phyloP scores from a whole-genome alignment of 352 stramenopile genomes.

The Phytopythium cucurbitacearum region DNA sequence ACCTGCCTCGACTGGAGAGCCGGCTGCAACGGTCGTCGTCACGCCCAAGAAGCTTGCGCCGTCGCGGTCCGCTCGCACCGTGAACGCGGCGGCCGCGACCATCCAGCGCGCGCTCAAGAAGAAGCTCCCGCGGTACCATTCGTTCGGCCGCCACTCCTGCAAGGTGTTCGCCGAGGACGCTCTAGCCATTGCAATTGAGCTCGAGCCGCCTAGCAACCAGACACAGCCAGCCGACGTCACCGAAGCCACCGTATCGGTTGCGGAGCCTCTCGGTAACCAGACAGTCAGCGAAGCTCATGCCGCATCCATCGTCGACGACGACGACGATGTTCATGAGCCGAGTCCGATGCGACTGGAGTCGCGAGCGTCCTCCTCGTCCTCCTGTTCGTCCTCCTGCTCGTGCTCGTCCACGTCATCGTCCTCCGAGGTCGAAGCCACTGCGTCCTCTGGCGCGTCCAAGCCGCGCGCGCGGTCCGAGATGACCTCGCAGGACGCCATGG shows the following conservation, averaged over 20 bases:
- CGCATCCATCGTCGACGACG: conserved; percentile 8
- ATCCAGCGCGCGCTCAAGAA: conserved; percentile 50
- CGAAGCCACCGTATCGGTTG: too few species aligned
- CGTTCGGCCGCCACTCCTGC: conserved; percentile 40
- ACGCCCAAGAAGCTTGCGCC: conserved; percentile 5
- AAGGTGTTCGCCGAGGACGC: conserved; percentile 31
- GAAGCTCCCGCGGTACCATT: conserved; percentile 26
- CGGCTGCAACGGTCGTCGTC: background rate
- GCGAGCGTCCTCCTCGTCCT: conserved; percentile 13
- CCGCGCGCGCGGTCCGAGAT: background rate
- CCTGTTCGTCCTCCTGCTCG: conserved; percentile 15
- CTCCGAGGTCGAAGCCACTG: conserved; percentile 3
- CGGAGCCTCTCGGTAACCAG: background rate
- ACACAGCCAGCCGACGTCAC: background rate
- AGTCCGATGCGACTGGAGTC: background rate
- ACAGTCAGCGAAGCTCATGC: background rate
- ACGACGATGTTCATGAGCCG: too few species aligned
- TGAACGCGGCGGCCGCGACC: conserved; percentile 25
- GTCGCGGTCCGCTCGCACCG: conserved; percentile 2
- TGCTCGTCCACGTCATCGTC: conserved; percentile 14
- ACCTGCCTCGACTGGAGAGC: background rate
- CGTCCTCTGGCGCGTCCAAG: background rate
- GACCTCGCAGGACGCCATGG: conserved; percentile 16
- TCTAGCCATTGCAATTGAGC: background rate
- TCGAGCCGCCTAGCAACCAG: background rate